A percentile compares a stretch with the other conserved stretches of the same genome.
Conservation (phyloP, 176 grass and related monocot species). For the Paspalum vaginatum region DNA sequence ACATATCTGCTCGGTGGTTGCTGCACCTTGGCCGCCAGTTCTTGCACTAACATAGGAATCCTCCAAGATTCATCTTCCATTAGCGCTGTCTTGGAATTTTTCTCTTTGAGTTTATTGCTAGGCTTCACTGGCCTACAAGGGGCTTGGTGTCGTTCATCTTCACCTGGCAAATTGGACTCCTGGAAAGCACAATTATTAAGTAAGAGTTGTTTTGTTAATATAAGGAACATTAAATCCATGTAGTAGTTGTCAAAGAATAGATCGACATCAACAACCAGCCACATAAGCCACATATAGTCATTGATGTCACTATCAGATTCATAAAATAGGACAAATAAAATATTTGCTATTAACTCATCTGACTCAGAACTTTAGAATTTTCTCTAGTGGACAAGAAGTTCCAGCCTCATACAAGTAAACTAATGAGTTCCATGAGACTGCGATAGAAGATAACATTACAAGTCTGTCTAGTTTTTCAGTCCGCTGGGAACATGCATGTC, state of each 20-base stretch:
- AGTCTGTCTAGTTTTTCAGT: no score
- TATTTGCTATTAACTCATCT: background rate
- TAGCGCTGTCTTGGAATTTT: background rate
- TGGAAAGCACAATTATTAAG: background rate
- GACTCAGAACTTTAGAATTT: background rate
- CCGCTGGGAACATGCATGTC: no score
- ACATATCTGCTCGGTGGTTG: conserved; percentile 50
- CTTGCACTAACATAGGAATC: conserved; percentile 28
- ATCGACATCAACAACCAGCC: no score
- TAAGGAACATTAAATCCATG: no score
- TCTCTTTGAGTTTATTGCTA: background rate
- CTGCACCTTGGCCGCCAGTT: conserved; percentile 5
- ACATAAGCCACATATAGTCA: background rate
- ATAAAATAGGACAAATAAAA: background rate
- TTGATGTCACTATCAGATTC: background rate
- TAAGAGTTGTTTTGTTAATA: background rate
- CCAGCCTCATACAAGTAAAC: background rate
- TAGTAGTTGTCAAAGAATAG: background rate
- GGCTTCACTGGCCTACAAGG: background rate
- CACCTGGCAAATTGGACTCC: background rate
- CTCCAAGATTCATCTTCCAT: conserved; percentile 21
- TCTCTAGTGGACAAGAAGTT: background rate
- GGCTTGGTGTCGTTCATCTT: background rate
- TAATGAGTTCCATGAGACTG: background rate
- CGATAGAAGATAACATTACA: background rate